Percentiles rank a stretch among this genome's conserved stretches.
These are phyloP conservation scores for Colletotrichum sp. DNA, from an alignment of 2,329 filamentous ascomycete genomes.

Conservation along the genomic window DNA sequence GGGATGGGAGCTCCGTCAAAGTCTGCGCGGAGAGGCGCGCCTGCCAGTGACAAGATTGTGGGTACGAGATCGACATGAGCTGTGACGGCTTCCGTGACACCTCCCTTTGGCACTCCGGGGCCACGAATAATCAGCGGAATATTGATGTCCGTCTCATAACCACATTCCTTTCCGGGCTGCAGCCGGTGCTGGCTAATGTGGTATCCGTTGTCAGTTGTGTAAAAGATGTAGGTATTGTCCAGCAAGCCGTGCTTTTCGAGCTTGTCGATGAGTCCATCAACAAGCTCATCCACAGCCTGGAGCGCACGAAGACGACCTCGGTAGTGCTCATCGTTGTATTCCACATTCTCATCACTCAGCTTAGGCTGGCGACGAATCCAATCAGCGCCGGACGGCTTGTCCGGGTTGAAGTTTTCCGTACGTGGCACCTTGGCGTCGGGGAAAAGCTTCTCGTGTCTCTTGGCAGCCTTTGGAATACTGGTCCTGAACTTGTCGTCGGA, in stretches of 20 bases:
- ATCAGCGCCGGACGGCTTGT: constrained; percentile 41
- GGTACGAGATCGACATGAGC: constrained; percentile 61
- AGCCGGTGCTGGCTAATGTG: constrained; percentile 59
- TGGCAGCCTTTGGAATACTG: constrained; percentile 37
- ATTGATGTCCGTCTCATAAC: constrained; percentile 57
- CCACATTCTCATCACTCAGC: constrained; percentile 33
- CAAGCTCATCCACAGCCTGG: constrained; percentile 51
- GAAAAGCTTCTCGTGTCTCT: constrained; percentile 67
- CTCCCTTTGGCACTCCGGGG: constrained; percentile 46
- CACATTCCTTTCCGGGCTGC: constrained; percentile 56
- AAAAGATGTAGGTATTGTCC: constrained; percentile 56
- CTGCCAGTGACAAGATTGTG: constrained; percentile 51
- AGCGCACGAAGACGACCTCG: constrained; percentile 45
- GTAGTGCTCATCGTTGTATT: constrained; percentile 43
- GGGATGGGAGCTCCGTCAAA: constrained; percentile 59
- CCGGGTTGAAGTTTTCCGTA: constrained; percentile 70
- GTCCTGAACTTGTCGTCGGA: constrained; percentile 51
- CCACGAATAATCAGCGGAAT: constrained; percentile 56
- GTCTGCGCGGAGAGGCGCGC: constrained; percentile 41
- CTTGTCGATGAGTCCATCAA: constrained; percentile 40
- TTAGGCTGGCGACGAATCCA: constrained; percentile 47
- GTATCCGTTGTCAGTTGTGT: constrained; percentile 58
- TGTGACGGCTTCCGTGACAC: constrained; percentile 42
- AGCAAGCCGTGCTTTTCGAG: constrained; percentile 36
- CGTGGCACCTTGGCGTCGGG: constrained; percentile 63